Conservation (phyloP, 2,329 filamentous ascomycete species). For the Exophiala phaeomuriformis region DNA sequence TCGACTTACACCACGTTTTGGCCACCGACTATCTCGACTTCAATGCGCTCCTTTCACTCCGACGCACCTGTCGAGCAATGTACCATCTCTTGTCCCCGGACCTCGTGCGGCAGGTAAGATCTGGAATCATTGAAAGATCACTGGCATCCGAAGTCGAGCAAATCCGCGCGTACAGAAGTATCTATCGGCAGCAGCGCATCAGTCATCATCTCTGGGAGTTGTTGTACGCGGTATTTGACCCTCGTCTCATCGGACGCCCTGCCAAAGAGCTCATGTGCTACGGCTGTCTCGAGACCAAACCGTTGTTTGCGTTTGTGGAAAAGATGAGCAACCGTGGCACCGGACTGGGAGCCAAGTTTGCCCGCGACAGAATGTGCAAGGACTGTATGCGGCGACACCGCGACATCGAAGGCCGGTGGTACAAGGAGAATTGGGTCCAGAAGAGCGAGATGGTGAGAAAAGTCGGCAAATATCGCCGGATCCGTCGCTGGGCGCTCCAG, state of each 20-base stretch:
- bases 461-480: conserved; percentile 1
- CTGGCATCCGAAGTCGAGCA: conserved; percentile 9
- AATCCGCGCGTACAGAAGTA: conserved; percentile 9
- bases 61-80: conserved; percentile 17
- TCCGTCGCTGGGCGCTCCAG: conserved; percentile 12
- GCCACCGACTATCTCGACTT: conserved; percentile 15
- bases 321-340: conserved; percentile 22
- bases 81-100: conserved; percentile 6
- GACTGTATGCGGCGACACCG: conserved; percentile 23
- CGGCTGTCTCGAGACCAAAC: conserved; percentile 21
- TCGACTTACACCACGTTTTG: conserved; percentile 16
- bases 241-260: conserved; percentile 16
- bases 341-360: conserved; percentile 15
- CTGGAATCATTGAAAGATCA: conserved; percentile 8
- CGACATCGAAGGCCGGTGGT: conserved; percentile 19
- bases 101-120: conserved; percentile 11
- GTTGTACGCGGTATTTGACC: conserved; percentile 14
- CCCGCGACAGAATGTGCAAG: conserved; percentile 20
- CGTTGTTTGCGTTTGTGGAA: conserved; percentile 20
- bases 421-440: conserved; percentile 22
- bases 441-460: conserved; percentile 14
- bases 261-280: conserved; percentile 18
- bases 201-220: conserved; percentile 15
- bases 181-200: conserved; percentile 9
- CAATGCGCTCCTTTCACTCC: conserved; percentile 20